Evolutionary conservation across 768 basidiomycete species (phyloP), one percentile per base, ranked within the genome.

Genomic region (Imleria badia): DNA sequence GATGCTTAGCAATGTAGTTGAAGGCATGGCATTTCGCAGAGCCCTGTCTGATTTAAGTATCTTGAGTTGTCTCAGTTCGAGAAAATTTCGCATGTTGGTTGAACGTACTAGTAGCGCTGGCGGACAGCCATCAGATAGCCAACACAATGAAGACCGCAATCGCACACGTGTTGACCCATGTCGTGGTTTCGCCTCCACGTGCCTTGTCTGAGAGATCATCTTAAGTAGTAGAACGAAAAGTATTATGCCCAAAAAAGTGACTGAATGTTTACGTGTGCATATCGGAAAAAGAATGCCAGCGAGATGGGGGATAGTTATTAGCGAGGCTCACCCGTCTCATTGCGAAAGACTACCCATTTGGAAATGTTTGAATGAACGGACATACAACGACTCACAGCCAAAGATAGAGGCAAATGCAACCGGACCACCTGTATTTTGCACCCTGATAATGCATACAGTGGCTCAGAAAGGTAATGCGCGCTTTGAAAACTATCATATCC

Each of bases 1-100:
- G 59, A 96, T 96, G 12, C 93, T n/a, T n/a, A n/a, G n/a, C 94
- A 29, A 88, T 74, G 69, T 94, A 88, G 71, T 89, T 90, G 41
- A 87, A 72, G 15, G 80, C 77, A 66, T 88, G 81, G 66, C 84
- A 91, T 48, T 73, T 72, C 34, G 76, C 70, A 26, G 81, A 74
- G 40, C 86, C 80, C 87, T 89, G 55, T 48, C 53, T 51, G 30
- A 17, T 19, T n/a, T 56, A 14, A 58, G 29, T 11, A 33, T 23
- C 36, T 31, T 22, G 46, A 52, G 11, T 26, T 34, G 19, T 17
- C 19, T 33, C 20, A 11, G n/a, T 34, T 36, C 15, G 26, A 44
- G 10, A 29, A 29, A 54, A 26, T 52, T 79, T 60, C 65, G 92
- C 87, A 72, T 78, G 70, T 65, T 81, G 67, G 5, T 96, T 94